Evolutionary conservation across 164 flowering plant species (phyloP).

Genomic region (Saururus chinensis): DNA sequence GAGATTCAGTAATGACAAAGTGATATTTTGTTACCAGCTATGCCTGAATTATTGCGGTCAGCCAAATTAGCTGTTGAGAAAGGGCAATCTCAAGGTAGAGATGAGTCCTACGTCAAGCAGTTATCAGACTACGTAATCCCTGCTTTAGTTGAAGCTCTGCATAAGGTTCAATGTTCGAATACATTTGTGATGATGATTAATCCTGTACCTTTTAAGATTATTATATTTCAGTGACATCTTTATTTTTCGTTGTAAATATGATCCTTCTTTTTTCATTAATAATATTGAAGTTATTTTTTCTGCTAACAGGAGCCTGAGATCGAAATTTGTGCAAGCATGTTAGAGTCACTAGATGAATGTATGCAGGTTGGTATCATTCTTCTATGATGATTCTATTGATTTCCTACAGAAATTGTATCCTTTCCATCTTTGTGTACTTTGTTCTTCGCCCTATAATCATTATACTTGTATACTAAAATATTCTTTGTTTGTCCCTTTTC

Average conservation of each 20-base stretch:
- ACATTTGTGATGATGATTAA: background rate
- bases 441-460: background rate
- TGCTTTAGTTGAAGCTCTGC: conserved; percentile 53
- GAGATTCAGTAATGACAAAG: background rate
- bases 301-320: conserved; percentile 48
- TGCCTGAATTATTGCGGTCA: conserved; percentile 56
- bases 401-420: too few species aligned
- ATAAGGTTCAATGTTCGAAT: conserved; percentile 27
- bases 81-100: conserved; percentile 50
- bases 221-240: background rate
- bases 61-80: conserved; percentile 60
- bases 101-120: conserved; percentile 50
- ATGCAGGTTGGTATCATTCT: conserved; percentile 31
- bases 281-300: background rate
- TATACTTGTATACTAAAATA: too few species aligned
- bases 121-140: conserved; percentile 52
- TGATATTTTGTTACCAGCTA: conserved; percentile 19
- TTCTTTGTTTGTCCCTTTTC: background rate
- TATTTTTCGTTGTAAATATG: conserved; percentile 1
- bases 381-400: background rate
- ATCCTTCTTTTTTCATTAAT: too few species aligned
- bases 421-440: background rate
- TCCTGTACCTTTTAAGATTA: background rate
- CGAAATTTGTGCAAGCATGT: conserved; percentile 55
- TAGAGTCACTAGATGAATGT: conserved; percentile 55